Conservation (phyloP, 768 basidiomycete genomes). For the Lactarius trivialis region DNA sequence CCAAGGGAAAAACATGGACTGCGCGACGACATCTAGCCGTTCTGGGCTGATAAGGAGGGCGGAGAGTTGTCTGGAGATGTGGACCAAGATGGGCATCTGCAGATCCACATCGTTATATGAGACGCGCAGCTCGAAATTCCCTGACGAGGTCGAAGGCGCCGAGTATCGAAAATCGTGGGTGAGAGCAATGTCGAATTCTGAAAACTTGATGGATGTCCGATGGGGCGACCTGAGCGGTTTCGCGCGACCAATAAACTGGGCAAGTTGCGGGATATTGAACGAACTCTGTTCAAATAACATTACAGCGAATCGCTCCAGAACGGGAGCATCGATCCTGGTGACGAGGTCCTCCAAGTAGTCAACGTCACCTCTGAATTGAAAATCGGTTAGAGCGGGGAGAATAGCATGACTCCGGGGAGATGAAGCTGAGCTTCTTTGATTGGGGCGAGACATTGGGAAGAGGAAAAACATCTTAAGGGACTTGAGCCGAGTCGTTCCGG, state of each 20-base stretch:
- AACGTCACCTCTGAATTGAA: neutral
- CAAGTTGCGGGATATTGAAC: neutral
- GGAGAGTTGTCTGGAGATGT: neutral
- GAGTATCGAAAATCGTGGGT: neutral
- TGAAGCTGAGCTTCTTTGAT: neutral
- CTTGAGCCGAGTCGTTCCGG: neutral
- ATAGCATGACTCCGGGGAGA: neutral
- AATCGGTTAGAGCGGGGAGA: neutral
- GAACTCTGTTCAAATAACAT: neutral
- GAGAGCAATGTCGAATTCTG: neutral
- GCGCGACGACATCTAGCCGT: neutral
- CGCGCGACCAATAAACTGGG: neutral
- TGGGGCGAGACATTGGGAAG: neutral
- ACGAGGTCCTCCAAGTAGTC: neutral
- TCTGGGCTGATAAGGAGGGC: neutral
- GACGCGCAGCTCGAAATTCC: neutral
- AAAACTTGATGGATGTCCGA: neutral
- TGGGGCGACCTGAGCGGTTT: neutral
- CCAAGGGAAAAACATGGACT: neutral
- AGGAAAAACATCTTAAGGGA: neutral
- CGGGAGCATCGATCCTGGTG: neutral
- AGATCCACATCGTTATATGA: neutral
- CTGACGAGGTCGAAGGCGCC: neutral
- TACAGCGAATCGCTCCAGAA: neutral
- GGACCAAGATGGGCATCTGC: neutral